These are phyloP conservation scores for Boletus rubroflammeus DNA, from an alignment of 768 basidiomycete genomes.

Conservation along the genomic window DNA sequence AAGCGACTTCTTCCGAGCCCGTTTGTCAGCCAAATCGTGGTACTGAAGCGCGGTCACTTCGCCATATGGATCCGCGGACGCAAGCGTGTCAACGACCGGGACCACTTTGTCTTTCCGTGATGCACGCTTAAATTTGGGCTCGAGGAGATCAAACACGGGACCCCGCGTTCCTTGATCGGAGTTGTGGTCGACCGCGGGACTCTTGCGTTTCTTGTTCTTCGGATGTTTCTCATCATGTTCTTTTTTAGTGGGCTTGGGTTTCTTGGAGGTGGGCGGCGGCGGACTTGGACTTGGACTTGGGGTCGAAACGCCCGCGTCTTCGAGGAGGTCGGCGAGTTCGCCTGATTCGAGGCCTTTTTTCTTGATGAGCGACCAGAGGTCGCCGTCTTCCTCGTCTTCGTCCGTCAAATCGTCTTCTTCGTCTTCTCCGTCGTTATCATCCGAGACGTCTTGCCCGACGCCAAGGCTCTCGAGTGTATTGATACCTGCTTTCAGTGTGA, in stretches of 20 bases:
- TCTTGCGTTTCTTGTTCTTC: constrained; percentile 63
- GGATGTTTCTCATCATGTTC: constrained; percentile 24
- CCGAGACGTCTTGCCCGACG: constrained; percentile 52
- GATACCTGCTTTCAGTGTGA: constrained; percentile 80
- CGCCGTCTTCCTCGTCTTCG: constrained; percentile 39
- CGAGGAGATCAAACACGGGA: constrained; percentile 73
- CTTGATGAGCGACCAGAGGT: constrained; percentile 42
- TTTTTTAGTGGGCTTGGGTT: constrained; percentile 5
- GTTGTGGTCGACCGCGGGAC: constrained; percentile 18
- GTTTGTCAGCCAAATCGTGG: constrained; percentile 81
- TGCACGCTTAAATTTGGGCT: constrained; percentile 53
- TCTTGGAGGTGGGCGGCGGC: constrained; percentile 3
- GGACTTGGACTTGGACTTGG: constrained; percentile 12
- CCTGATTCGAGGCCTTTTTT: constrained; percentile 37
- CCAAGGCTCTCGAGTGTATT: constrained; percentile 82
- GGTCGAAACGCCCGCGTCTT: constrained; percentile 40
- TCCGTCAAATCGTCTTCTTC: constrained; percentile 32
- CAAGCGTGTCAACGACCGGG: constrained; percentile 4
- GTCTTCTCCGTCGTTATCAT: constrained; percentile 38
- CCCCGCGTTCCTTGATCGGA: constrained; percentile 18
- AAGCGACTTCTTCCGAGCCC: constrained; percentile 73
- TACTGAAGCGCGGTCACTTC: constrained; percentile 67
- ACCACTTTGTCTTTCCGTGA: constrained; percentile 18
- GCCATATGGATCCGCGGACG: constrained; percentile 50
- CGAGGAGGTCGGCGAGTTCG: constrained; percentile 56